These are phyloP conservation scores for Fusarium duplospermum DNA, from an alignment of 2,329 filamentous ascomycete genomes.

Conservation along the genomic window DNA sequence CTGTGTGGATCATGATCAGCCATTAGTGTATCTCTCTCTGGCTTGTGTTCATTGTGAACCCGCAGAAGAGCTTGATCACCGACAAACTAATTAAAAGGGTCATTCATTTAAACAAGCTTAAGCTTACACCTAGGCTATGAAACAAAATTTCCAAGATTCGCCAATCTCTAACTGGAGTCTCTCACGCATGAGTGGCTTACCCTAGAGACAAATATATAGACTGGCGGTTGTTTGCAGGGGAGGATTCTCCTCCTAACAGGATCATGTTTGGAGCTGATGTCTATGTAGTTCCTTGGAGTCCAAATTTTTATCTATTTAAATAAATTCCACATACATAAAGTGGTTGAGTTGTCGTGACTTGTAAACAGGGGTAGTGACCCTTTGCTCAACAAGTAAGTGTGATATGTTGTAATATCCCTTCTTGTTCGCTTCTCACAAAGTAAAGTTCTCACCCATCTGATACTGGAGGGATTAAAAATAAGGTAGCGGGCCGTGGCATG, in stretches of 20 bases:
- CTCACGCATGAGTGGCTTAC: background rate
- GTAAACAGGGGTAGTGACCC: background rate
- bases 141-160: background rate
- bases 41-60: background rate
- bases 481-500: background rate
- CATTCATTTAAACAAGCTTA: background rate
- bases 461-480: background rate
- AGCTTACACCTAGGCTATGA: no score
- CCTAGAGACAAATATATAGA: background rate
- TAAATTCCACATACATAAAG: background rate
- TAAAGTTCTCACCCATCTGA: background rate
- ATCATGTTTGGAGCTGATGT: background rate
- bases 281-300: rapidly evolving
- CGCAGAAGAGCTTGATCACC: background rate
- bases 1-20: background rate
- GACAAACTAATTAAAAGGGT: background rate
- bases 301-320: no score
- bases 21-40: background rate
- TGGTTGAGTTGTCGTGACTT: background rate
- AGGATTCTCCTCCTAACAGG: background rate
- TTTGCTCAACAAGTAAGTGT: background rate
- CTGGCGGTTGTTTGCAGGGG: rapidly evolving
- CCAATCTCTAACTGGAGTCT: background rate
- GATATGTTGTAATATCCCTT: background rate
- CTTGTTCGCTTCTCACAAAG: background rate